Percentiles rank a stretch among this genome's conserved stretches.
Evolutionary conservation across 345 rosid genomes (phyloP).

Genomic region (Rhizophora apiculata): DNA sequence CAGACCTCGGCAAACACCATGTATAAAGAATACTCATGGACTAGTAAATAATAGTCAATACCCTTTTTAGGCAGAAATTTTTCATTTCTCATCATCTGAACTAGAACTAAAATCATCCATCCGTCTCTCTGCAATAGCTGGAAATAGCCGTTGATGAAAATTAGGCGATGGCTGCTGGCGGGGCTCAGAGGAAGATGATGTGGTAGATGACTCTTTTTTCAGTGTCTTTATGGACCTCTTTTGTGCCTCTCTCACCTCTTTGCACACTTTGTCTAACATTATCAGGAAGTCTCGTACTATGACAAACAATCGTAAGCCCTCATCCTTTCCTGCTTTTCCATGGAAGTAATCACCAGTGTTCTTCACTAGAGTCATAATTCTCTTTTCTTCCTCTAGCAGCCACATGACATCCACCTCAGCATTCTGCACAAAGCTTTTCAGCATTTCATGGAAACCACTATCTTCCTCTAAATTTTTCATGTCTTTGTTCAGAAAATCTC

Average conservation of each 20-base stretch:
- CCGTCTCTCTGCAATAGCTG: constrained; percentile 66
- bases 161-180: constrained; percentile 36
- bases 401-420: constrained; percentile 62
- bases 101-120: constrained; percentile 44
- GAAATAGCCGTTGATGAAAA: constrained; percentile 62
- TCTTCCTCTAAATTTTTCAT: constrained; percentile 66
- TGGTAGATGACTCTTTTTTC: constrained; percentile 47
- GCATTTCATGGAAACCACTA: constrained; percentile 64
- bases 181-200: constrained; percentile 49
- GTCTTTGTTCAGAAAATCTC: constrained; percentile 65
- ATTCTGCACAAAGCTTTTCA: constrained; percentile 73
- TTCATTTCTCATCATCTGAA: constrained; percentile 42
- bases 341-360: constrained; percentile 94
- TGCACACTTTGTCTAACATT: constrained; percentile 80
- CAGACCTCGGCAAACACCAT: neutral
- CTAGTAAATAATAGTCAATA: neutral
- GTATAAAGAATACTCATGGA: neutral
- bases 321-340: constrained; percentile 90
- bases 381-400: constrained; percentile 82
- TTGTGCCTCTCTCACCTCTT: constrained; percentile 66
- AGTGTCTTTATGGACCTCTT: constrained; percentile 41
- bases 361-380: constrained; percentile 80
- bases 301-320: constrained; percentile 74
- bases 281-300: constrained; percentile 80
- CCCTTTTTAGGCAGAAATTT: constrained; percentile 8